Conservation (phyloP, 257 asterid genomes). For the Asclepias syriaca region DNA sequence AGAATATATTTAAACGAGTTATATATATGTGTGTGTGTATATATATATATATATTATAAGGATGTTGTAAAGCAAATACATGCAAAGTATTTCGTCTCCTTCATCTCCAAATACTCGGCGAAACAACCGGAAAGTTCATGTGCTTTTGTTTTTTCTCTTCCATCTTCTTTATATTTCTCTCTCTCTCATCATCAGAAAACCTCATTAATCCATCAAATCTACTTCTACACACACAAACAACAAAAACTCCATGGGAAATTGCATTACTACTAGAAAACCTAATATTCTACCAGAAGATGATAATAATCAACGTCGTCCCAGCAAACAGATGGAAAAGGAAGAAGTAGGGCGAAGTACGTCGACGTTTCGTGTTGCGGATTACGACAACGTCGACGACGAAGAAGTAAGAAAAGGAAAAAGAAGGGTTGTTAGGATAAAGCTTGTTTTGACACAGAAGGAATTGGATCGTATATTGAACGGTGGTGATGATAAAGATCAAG, state of each 20-base stretch:
- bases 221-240: too few species aligned
- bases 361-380: not conserved
- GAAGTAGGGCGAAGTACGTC: not conserved
- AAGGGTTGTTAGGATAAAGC: slow-evolving; percentile 24
- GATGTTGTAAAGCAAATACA: not conserved
- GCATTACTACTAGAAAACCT: slow-evolving; percentile 9
- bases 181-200: too few species aligned
- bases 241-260: slow-evolving; percentile 11
- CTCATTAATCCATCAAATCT: not conserved
- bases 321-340: not conserved
- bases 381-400: too few species aligned
- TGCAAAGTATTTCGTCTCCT: not conserved
- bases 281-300: not conserved
- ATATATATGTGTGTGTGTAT: too few species aligned
- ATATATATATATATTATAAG: not conserved
- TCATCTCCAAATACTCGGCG: slow-evolving; percentile 13
- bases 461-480: slow-evolving; percentile 23
- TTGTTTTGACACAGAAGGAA: slow-evolving; percentile 30
- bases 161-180: slow-evolving; percentile 3
- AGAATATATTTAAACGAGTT: too few species aligned
- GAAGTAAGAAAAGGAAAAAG: not conserved
- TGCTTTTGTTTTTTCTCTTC: not conserved
- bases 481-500: not conserved
- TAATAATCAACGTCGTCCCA: not conserved
- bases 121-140: slow-evolving; percentile 12